These are phyloP conservation scores for Astrothelium subdiscretum DNA, from an alignment of 495 filamentous ascomycete genomes.

Conservation along the genomic window DNA sequence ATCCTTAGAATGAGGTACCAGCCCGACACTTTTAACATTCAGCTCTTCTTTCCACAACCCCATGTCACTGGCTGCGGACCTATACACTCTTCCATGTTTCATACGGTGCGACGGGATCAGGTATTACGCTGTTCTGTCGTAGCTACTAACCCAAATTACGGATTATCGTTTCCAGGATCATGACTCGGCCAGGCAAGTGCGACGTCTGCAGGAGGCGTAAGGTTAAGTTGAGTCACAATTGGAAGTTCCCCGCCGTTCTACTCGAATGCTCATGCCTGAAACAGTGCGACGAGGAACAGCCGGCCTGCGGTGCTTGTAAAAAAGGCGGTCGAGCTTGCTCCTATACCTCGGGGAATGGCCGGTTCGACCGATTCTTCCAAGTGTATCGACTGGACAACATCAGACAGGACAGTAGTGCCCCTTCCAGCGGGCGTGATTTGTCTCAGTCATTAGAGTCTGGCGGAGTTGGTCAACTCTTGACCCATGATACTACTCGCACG, in stretches of 20 bases:
- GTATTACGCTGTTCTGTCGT: not conserved
- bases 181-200: not conserved
- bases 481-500: not conserved
- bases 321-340: not conserved
- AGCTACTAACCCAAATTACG: not conserved
- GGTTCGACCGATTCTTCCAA: not conserved
- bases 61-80: not conserved
- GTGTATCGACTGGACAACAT: not conserved
- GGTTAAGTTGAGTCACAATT: not conserved
- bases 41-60: not conserved
- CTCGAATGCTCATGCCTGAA: not conserved
- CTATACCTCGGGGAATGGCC: not conserved
- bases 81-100: not conserved
- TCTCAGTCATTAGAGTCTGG: not conserved
- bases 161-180: not conserved
- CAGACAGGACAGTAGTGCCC: not conserved
- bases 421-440: not conserved
- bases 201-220: not conserved
- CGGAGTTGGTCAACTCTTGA: not conserved
- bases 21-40: not conserved
- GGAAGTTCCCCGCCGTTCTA: not conserved
- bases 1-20: not conserved
- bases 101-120: not conserved
- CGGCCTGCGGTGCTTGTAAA: not conserved
- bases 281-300: not conserved